Conservation (phyloP, 208 protist genomes). For the Endotrypanum monterogeii region DNA sequence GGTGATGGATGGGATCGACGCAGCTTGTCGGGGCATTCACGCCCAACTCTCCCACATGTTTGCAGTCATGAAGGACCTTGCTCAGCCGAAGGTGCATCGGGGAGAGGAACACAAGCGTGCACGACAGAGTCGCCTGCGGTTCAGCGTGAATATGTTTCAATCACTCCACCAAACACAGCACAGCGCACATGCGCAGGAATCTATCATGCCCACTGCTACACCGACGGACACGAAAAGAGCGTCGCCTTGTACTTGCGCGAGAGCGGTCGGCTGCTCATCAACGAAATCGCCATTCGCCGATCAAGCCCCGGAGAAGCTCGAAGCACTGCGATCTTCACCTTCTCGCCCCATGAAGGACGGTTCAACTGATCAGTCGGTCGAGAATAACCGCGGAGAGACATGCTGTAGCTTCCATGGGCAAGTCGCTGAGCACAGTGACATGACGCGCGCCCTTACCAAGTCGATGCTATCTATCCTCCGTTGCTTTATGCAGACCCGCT, state of each 20-base stretch:
- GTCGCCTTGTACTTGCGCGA: not conserved
- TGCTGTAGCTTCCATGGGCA: constrained; percentile 38
- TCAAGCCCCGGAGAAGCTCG: not conserved
- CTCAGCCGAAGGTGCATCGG: constrained; percentile 24
- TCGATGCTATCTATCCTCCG: constrained; percentile 26
- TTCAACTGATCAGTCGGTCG: constrained; percentile 11
- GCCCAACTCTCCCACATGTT: constrained; percentile 20
- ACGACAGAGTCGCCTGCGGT: constrained; percentile 18
- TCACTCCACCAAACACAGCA: not conserved
- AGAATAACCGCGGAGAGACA: constrained; percentile 13
- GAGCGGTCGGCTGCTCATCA: not conserved
- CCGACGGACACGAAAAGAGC: not conserved
- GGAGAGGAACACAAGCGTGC: constrained; percentile 24
- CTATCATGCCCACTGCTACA: not conserved
- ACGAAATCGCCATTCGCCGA: not conserved
- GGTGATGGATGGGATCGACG: constrained; percentile 35
- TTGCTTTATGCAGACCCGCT: constrained; percentile 32
- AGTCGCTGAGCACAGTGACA: constrained; percentile 26
- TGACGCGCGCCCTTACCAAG: constrained; percentile 17
- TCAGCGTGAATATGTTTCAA: constrained; percentile 22
- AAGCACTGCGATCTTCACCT: constrained; percentile 51
- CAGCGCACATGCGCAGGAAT: not conserved
- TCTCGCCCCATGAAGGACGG: constrained; percentile 47
- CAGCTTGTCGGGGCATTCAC: constrained; percentile 26
- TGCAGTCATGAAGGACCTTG: constrained; percentile 27